phyloP scores from a whole-genome alignment of 2,329 filamentous ascomycete genomes.

The Aspergillus persii region DNA sequence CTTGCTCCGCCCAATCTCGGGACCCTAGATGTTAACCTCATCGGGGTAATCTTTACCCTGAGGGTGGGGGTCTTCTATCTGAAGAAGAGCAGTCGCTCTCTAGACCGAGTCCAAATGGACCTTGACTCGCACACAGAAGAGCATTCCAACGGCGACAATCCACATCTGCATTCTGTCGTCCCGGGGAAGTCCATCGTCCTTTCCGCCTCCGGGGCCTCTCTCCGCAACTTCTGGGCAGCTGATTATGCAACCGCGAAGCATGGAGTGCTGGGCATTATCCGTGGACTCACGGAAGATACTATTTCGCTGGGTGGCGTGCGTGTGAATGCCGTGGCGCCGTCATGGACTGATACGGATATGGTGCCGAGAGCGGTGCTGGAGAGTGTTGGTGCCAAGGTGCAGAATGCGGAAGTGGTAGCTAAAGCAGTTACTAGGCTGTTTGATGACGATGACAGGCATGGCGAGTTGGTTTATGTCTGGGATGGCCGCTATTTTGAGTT shows the following conservation, averaged over 20 bases:
- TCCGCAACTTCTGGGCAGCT: conserved; percentile 51
- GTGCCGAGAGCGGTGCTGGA: conserved; percentile 37
- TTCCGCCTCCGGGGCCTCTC: conserved; percentile 50
- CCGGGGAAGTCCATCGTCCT: conserved; percentile 49
- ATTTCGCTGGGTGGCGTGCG: conserved; percentile 35
- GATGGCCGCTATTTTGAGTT: conserved; percentile 53
- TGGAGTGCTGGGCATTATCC: conserved; percentile 54
- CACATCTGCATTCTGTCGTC: too few species aligned
- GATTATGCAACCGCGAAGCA: conserved; percentile 59
- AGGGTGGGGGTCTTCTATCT: conserved; percentile 52
- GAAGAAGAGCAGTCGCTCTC: neutral
- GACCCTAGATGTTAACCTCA: conserved; percentile 52
- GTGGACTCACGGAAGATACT: conserved; percentile 46
- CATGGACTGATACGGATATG: conserved; percentile 54
- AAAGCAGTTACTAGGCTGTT: conserved; percentile 51
- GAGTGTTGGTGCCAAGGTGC: conserved; percentile 27
- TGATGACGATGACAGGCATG: conserved; percentile 48
- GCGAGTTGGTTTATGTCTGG: conserved; percentile 53
- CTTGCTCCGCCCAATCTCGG: conserved; percentile 45
- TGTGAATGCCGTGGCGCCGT: conserved; percentile 56
- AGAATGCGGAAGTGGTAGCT: conserved; percentile 50
- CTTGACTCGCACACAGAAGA: too few species aligned
- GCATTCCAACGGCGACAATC: too few species aligned
- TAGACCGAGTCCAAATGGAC: too few species aligned
- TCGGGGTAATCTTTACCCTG: conserved; percentile 51